Evolutionary conservation across 441 rosid genomes (phyloP).

Genomic region (Macaranga tanarius): DNA sequence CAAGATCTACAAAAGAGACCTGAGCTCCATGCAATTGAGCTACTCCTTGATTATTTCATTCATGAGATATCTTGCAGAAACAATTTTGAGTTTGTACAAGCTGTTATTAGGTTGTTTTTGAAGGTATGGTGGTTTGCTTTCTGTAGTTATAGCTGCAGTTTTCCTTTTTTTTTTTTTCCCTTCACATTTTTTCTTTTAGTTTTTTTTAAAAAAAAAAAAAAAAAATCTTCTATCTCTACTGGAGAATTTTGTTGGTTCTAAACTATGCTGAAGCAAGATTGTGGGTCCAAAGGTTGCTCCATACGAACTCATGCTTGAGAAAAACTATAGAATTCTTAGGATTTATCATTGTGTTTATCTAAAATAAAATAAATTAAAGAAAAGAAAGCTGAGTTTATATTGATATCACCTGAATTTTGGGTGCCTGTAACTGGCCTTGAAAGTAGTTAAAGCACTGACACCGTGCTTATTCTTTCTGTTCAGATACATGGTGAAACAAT

Average conservation of each 20-base stretch:
- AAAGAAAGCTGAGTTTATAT: not conserved
- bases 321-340: not conserved
- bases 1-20: slow-evolving; percentile 62
- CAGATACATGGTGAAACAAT: slow-evolving; percentile 95
- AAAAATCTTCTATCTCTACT: not conserved
- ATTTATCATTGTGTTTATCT: not conserved
- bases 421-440: not conserved
- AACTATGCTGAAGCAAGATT: not conserved
- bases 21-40: slow-evolving; percentile 58
- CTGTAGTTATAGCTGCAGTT: not conserved
- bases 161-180: not conserved
- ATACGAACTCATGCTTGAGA: not conserved
- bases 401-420: not conserved
- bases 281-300: not conserved
- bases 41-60: slow-evolving; percentile 75
- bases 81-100: slow-evolving; percentile 91
- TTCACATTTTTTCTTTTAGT: not conserved
- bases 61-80: slow-evolving; percentile 63
- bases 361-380: not conserved
- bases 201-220: no score
- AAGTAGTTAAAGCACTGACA: not conserved
- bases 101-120: slow-evolving; percentile 73
- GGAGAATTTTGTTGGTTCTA: not conserved
- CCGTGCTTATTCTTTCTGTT: slow-evolving; percentile 1
- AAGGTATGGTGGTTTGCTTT: slow-evolving; percentile 55